Conservation (phyloP, 2,329 filamentous ascomycete species). For the Ophiostoma australiae region DNA sequence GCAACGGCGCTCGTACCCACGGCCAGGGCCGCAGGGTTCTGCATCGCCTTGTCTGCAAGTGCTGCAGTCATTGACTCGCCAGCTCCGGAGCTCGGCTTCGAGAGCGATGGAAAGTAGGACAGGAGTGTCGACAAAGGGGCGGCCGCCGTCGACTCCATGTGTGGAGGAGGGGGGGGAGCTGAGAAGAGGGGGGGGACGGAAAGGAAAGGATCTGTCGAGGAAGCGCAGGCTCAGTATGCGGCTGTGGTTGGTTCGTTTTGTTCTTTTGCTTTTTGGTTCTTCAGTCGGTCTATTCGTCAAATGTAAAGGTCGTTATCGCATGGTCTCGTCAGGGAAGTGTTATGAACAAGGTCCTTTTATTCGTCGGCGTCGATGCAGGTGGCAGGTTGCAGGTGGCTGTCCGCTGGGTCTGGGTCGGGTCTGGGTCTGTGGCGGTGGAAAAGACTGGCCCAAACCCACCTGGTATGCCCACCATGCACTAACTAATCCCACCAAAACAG, state of each 20-base stretch:
- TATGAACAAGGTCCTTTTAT: neutral
- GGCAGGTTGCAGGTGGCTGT: neutral
- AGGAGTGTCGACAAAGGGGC: neutral
- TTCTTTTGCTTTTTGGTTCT: neutral
- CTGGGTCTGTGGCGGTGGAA: neutral
- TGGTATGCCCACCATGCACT: neutral
- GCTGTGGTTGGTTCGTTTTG: neutral
- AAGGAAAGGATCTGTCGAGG: neutral
- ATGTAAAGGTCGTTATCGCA: conserved; percentile 6
- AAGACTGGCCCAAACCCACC: neutral
- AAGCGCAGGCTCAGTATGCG: neutral
- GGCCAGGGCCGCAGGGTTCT: conserved; percentile 43
- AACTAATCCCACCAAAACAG: conserved; percentile 7
- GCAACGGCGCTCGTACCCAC: conserved; percentile 69
- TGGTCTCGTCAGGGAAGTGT: neutral
- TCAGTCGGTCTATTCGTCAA: neutral
- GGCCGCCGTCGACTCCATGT: conserved; percentile 6
- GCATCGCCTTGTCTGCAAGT: conserved; percentile 15
- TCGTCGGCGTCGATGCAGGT: conserved; percentile 10
- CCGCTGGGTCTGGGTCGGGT: neutral
- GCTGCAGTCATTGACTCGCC: conserved; percentile 10
- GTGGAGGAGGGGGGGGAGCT: neutral
- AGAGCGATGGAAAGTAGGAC: conserved; percentile 13
- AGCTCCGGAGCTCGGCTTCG: neutral
- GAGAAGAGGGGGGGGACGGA: neutral